Base-by-base conservation (phyloP, 352 stramenopile species). In the Blastocystis hominis region DNA sequence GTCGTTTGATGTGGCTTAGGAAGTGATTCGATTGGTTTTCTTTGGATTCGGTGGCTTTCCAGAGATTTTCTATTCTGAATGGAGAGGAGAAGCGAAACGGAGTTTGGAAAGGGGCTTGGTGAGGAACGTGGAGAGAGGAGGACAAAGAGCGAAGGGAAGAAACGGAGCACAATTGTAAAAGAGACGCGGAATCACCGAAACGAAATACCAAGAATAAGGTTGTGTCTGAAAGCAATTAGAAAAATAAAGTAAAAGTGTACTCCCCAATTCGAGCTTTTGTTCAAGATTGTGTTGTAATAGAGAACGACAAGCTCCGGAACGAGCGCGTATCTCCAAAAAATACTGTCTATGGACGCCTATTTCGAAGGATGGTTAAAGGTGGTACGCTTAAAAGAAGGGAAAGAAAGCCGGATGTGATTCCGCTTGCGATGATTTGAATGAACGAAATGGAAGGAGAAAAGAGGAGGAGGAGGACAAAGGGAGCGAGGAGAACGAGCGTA, bases 281-380 rank as follows among this genome's bases (percentile, higher is more conserved):
- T 98, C 68, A 97, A 90, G 56, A 98, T 91, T 0, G 95, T 96
- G 90, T 97, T 94, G 89, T 97, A 98, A 90, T 94, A 98, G 40
- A 98, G 92, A 7, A 99, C 97, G 78, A 96, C 93, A 40, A 96
- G 95, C 88, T 99, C 97, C n/a, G 97, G 95, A 96, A 96, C 98
- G 30, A 92, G 61, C 50, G 79, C 24, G 54, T 15, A 9, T 17
- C 40, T 88, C 94, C 95, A 98, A 86, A 98, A 94, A 88, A 94
- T 92, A 62, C 94, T 97, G 89, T 98, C 96, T 1, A 98, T 89
- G 13, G 92, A 80, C 40, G 47, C 54, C 72, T 88, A 88, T 7
- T 4, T 77, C 13, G 5, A n/a, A 55, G 42, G 36, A 3, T 36
- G 15, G 20, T 9, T 6, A 34, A 53, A 36, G 17, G 15, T 10